These are phyloP conservation scores for Epithemia pelagica DNA, from an alignment of 108 stramenopile genomes.

Conservation along the genomic window DNA sequence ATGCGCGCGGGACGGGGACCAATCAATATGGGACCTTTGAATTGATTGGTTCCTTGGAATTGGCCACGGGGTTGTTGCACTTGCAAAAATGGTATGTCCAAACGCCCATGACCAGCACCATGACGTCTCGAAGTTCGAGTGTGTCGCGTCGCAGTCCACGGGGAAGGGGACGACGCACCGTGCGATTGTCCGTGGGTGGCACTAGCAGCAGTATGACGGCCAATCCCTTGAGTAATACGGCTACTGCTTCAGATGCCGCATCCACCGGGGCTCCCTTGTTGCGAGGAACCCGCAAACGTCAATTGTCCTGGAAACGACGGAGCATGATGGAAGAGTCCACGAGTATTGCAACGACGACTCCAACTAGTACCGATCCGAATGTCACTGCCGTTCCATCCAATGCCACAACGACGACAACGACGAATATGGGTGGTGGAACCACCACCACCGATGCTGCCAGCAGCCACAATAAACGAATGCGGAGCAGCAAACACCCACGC, in stretches of 20 bases:
- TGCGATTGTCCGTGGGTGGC: background rate
- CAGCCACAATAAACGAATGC: background rate
- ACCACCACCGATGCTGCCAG: background rate
- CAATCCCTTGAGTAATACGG: background rate
- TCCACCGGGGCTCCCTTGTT: too few relatives aligned
- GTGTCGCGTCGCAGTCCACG: too few relatives aligned
- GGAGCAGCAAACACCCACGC: background rate
- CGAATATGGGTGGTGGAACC: too few relatives aligned
- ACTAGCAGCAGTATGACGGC: background rate
- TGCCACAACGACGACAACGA: too few relatives aligned
- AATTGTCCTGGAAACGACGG: conserved; percentile 17
- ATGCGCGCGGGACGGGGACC: conserved; percentile 61
- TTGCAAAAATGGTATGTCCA: conserved; percentile 60
- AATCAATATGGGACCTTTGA: conserved; percentile 85
- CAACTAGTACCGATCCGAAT: too few relatives aligned
- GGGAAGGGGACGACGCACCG: background rate
- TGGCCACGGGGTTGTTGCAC: conserved; percentile 34
- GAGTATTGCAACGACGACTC: too few relatives aligned
- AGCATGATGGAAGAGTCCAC: conserved; percentile 17
- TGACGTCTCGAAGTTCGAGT: too few relatives aligned
- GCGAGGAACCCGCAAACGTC: conserved; percentile 13
- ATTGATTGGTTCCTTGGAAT: conserved; percentile 60
- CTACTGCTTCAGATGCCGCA: too few relatives aligned
- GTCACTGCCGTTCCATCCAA: too few relatives aligned
- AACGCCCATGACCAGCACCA: background rate